phyloP scores from a whole-genome alignment of 164 flowering plant species.

The Cinnamomum chago region DNA sequence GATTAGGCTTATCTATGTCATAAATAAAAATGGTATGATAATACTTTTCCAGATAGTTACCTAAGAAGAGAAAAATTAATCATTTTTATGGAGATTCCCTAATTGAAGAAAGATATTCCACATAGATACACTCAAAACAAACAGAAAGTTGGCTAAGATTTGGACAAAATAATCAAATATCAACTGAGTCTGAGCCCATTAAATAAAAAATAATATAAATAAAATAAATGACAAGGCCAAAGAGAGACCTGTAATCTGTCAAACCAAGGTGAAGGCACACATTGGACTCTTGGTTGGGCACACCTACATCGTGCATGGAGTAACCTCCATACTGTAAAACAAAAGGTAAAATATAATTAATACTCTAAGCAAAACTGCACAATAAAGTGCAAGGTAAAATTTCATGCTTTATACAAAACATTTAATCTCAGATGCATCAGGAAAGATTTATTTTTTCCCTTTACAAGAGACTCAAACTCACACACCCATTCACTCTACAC shows the following conservation, averaged over 20 bases:
- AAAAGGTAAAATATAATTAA: neutral
- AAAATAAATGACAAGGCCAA: neutral
- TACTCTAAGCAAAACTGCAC: neutral
- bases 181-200: neutral
- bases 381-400: neutral
- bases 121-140: neutral
- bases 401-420: neutral
- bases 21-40: no score
- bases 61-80: no score
- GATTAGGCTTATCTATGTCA: no score
- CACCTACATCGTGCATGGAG: constrained; percentile 18
- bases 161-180: neutral
- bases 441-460: neutral
- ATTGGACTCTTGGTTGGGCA: constrained; percentile 28
- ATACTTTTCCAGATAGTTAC: no score
- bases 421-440: neutral
- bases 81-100: no score
- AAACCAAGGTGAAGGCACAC: constrained; percentile 75
- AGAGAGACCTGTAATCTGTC: constrained; percentile 82
- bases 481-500: no score
- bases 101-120: no score
- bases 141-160: neutral
- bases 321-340: constrained; percentile 62
- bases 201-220: no score
- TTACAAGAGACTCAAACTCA: no score